Percentiles rank a stretch among this genome's conserved stretches.
These are phyloP conservation scores for Penicillium fimorum DNA, from an alignment of 495 filamentous ascomycete genomes.

Conservation along the genomic window DNA sequence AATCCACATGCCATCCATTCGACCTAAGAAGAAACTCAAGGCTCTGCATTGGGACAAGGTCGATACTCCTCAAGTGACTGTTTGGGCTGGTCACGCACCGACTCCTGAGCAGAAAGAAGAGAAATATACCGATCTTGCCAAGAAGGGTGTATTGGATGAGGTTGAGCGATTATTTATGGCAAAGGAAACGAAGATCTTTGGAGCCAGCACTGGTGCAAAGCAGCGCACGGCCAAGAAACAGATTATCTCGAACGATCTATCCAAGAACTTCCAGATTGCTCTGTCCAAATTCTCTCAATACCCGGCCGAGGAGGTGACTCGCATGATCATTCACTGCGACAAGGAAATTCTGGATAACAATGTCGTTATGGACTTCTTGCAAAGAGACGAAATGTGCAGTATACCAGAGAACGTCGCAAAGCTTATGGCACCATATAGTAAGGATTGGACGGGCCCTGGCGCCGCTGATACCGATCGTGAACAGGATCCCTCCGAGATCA, in stretches of 20 bases:
- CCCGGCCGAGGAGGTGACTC: constrained; percentile 77
- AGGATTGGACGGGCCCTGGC: constrained; percentile 92
- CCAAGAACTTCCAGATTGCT: constrained; percentile 89
- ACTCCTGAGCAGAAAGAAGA: constrained; percentile 84
- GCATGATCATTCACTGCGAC: constrained; percentile 95
- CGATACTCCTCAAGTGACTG: constrained; percentile 87
- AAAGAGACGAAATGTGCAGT: constrained; percentile 85
- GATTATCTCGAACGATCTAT: constrained; percentile 87
- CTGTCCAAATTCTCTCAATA: constrained; percentile 83
- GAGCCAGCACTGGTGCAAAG: constrained; percentile 55
- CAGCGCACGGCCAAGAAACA: constrained; percentile 96
- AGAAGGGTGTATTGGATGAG: constrained; percentile 93
- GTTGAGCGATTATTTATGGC: constrained; percentile 97
- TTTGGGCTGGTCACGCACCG: constrained; percentile 87
- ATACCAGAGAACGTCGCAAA: constrained; percentile 90
- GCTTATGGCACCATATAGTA: constrained; percentile 89
- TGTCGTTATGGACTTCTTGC: constrained; percentile 97
- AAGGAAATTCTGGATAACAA: constrained; percentile 83
- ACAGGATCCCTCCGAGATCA: constrained; percentile 84
- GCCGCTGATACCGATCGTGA: constrained; percentile 77
- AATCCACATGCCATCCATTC: constrained; percentile 66
- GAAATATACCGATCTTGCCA: constrained; percentile 88
- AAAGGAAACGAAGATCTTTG: constrained; percentile 89
- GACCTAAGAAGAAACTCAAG: constrained; percentile 99
- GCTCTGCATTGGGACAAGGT: constrained; percentile 99